A percentile compares a stretch with the other conserved stretches of the same genome.
Conservation (phyloP, 164 flowering plant genomes). For the Santalum album region DNA sequence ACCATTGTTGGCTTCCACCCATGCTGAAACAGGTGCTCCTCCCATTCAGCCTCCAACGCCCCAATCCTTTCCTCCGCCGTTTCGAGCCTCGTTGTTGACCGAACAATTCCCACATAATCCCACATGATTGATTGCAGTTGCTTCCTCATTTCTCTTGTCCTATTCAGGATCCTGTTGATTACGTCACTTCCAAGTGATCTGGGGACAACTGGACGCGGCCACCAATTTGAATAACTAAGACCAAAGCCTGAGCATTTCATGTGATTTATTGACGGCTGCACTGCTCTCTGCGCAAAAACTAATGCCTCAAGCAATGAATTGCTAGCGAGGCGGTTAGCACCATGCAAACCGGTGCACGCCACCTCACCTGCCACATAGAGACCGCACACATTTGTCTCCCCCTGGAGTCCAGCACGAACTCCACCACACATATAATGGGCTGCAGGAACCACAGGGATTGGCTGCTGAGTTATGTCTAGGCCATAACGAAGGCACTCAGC, state of each 20-base stretch:
- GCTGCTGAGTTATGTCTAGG: conserved; percentile 73
- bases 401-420: conserved; percentile 89
- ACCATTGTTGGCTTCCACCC: conserved; percentile 92
- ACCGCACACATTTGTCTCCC: conserved; percentile 81
- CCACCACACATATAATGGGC: conserved; percentile 99
- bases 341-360: conserved; percentile 96
- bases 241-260: conserved; percentile 28
- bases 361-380: conserved; percentile 96
- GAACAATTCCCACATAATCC: conserved; percentile 81
- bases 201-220: conserved; percentile 60
- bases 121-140: conserved; percentile 81
- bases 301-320: conserved; percentile 94
- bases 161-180: conserved; percentile 24
- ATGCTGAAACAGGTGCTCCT: conserved; percentile 49
- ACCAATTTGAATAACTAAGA: conserved; percentile 26
- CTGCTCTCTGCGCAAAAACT: conserved; percentile 88
- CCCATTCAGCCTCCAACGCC: conserved; percentile 77
- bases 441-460: conserved; percentile 97
- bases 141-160: conserved; percentile 49
- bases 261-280: conserved; percentile 74
- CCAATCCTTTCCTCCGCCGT: conserved; percentile 61
- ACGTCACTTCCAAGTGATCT: conserved; percentile 28
- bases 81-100: conserved; percentile 64
- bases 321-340: conserved; percentile 97
- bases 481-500: conserved; percentile 84